Percentiles rank a stretch among this genome's conserved stretches.
Evolutionary conservation across 2,329 filamentous ascomycete species (phyloP).

Genomic region (Aureobasidium melanogenum): DNA sequence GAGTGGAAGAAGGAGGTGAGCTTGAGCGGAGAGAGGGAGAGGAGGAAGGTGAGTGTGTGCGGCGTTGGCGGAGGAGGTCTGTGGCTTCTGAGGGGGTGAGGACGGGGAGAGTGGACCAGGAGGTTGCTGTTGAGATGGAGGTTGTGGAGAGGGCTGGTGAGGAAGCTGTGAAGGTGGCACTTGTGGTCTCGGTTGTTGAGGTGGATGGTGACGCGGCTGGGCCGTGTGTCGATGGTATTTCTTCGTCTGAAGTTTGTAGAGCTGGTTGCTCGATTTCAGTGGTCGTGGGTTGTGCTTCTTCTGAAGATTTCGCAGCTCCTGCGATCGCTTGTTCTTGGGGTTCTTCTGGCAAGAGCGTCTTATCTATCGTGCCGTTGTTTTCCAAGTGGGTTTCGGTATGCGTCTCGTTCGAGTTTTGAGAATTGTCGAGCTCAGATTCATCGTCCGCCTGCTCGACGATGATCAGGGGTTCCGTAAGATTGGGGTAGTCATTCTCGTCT

Average conservation of each 20-base stretch:
- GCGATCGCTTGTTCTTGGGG: background rate
- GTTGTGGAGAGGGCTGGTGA: conserved; percentile 3
- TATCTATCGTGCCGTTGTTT: background rate
- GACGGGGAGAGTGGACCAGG: conserved; percentile 11
- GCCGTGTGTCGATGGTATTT: background rate
- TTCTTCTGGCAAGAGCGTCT: background rate
- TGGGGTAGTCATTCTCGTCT: background rate
- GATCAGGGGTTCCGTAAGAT: background rate
- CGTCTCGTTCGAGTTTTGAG: background rate
- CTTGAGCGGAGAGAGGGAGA: background rate
- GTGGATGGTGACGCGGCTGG: background rate
- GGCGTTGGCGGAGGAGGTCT: conserved; percentile 2
- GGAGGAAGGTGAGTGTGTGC: background rate
- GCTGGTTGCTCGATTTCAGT: background rate
- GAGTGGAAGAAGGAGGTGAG: background rate
- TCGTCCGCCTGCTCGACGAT: background rate
- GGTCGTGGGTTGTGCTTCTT: background rate
- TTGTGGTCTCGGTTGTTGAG: background rate
- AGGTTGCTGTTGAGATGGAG: conserved; percentile 4
- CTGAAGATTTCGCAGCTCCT: background rate
- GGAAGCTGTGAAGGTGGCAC: background rate
- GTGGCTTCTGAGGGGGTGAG: conserved; percentile 6
- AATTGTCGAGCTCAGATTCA: background rate
- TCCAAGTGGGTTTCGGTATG: background rate
- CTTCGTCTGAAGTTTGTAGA: background rate